A percentile compares a stretch with the other conserved stretches of the same genome.
Evolutionary conservation across 176 grass and related monocot genomes (phyloP).

Genomic region (Aegilops sharonensis): DNA sequence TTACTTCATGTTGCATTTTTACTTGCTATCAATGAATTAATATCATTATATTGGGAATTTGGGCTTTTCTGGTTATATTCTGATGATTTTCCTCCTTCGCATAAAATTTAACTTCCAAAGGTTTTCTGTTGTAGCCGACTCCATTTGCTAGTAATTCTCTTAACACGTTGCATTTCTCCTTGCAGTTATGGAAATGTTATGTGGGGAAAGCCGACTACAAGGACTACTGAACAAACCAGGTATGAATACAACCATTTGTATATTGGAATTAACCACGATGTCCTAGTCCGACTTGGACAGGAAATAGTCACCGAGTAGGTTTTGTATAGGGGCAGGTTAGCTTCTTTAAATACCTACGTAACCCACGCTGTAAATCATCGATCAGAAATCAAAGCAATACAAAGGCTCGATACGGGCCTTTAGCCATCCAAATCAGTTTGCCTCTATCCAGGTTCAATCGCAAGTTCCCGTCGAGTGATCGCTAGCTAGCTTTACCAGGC

Average conservation of each 20-base stretch:
- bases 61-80: neutral
- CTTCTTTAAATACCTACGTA: too few species aligned
- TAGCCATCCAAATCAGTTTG: too few species aligned
- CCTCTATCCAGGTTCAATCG: too few species aligned
- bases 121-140: neutral
- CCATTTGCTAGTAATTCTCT: neutral
- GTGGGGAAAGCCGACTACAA: neutral
- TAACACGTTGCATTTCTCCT: constrained; percentile 21
- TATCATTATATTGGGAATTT: neutral
- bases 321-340: too few species aligned
- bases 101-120: neutral
- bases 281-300: too few species aligned
- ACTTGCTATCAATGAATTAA: neutral
- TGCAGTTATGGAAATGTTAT: constrained; percentile 37
- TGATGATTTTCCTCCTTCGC: neutral
- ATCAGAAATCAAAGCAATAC: too few species aligned
- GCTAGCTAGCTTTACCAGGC: too few species aligned
- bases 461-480: too few species aligned
- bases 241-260: constrained; percentile 36
- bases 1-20: neutral
- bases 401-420: too few species aligned
- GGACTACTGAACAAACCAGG: constrained; percentile 38
- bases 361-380: too few species aligned
- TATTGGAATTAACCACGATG: too few species aligned
- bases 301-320: too few species aligned